Base-by-base conservation (phyloP, 2,329 filamentous ascomycete genomes). In the Seiridium unicorne region DNA sequence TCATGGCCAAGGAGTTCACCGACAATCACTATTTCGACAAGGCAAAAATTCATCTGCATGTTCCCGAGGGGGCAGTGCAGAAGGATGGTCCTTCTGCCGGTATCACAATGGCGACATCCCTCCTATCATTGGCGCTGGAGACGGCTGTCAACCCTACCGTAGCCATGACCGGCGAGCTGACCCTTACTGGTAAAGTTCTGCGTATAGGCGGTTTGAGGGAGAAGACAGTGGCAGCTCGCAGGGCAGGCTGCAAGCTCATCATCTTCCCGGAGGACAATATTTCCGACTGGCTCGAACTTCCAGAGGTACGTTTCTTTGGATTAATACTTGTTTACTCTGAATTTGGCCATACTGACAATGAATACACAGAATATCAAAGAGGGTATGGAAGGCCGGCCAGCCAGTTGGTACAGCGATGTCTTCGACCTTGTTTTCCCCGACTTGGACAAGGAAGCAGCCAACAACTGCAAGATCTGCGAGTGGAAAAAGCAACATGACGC, bases 161-260 rank as follows among this genome's bases (percentile, higher is more conserved):
- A 66, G 94, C 96, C 61, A 99, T 99, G 95, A 99, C 95, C 1
- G 95, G 95, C 64, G 95, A 99, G 77, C 81, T 99, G 64, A 99
- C 96, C 1, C 88, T 99, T 57, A 99, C 95, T 1, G 95, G 95
- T 58, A 99, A 99, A 79, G 94, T 99, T 2, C 79, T 99, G 57
- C 85, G 95, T 63, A 99, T 99, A 73, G 95, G 95, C 55, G 95
- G 95, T 0, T 78, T 99, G 67, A 83, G 95, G 51, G 95, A 99
- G 80, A 99, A 99, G 88, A 97, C 95, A 5, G 94, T 99, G 44
- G 95, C 95, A 36, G 96, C 95, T 60, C 86, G 93, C 70, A 84
- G 95, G 64, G 95, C 95, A 31, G 95, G 96, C 58, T 96, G 93
- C 70, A 95, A 90, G 76, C 96, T 88, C 76, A 89, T 99, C 68